Evolutionary conservation across 805 yeast genomes (phyloP), one percentile per base, ranked within the genome.

Genomic region (Suhomyces xylopsoci): DNA sequence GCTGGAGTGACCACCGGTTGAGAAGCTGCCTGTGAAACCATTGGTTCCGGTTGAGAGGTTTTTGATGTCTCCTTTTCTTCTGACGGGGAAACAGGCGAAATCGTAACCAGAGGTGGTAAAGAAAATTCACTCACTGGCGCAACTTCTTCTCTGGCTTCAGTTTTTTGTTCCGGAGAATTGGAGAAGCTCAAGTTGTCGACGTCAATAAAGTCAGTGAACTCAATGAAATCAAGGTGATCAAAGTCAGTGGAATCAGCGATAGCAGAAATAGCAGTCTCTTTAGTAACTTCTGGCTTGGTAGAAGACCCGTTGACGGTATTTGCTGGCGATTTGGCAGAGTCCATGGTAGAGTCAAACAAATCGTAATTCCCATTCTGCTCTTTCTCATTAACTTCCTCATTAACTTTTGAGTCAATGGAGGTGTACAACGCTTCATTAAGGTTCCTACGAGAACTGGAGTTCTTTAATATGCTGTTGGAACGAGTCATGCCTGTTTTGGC

Each of bases 161-260:
- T 17, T 19, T 17, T 17, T 28, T 47, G 52, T 17, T 24, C 47
- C 8, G 70, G 70, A 4, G 70, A 62, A 45, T 57, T 45, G 0
- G 65, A 58, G 44, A 72, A 69, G 57, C 67, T 66, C 53, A 72
- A 63, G 53, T 71, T 62, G 28, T 73, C 79, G 24, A 68, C 65
- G 56, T 74, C 76, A 49, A 75, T 69, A 53, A 65, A 74, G 49
- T 74, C 77, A 34, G 71, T 63, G 51, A 74, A 75, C 52, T 74
- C 79, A 53, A 73, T 66, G n/a, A 74, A 65, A 45, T 73, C 76
- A 48, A n/a, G 30, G 5, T 47, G 20, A 7, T 47, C 49, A 17
- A 38, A 38, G n/a, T 38, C 42, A 5, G 41, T n/a, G 20, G 12
- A 7, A 8, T 36, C 41, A 17, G 20, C 12, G 2, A 1, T 26